Percentiles rank a stretch among this genome's conserved stretches.
phyloP scores from a whole-genome alignment of 352 stramenopile genomes.

The Globisporangium iwayamae region DNA sequence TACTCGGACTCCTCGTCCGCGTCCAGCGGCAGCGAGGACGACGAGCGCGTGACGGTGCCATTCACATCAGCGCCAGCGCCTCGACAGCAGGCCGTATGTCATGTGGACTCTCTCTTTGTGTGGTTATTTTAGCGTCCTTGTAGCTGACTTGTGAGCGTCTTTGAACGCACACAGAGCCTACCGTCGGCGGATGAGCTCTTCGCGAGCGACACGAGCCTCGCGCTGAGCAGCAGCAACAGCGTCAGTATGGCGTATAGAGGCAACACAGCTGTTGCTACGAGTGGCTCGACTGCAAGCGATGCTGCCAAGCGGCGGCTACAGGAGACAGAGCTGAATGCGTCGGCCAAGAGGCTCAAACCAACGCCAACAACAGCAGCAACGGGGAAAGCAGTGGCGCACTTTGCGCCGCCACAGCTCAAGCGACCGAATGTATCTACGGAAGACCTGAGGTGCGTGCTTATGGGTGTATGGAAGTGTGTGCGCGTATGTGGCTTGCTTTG shows the following conservation, averaged over 20 bases:
- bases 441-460: constrained; percentile 40
- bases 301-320: constrained; percentile 12
- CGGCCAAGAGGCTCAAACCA: constrained; percentile 18
- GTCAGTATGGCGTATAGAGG: constrained; percentile 9
- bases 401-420: constrained; percentile 62
- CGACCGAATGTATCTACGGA: constrained; percentile 70
- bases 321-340: constrained; percentile 3
- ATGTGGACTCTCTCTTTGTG: not conserved
- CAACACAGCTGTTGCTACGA: not conserved
- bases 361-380: constrained; percentile 5
- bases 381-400: constrained; percentile 29
- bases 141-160: not conserved
- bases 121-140: not conserved
- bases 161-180: constrained; percentile 7
- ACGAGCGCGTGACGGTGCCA: constrained; percentile 7
- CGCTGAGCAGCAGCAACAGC: constrained; percentile 3
- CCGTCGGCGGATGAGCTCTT: constrained; percentile 52
- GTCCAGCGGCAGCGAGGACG: constrained; percentile 33
- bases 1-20: constrained; percentile 53
- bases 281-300: not conserved
- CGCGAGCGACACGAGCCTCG: constrained; percentile 28
- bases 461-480: not conserved
- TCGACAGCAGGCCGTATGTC: constrained; percentile 5
- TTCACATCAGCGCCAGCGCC: not conserved
- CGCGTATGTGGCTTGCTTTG: not conserved